Conservation (phyloP, 2,329 filamentous ascomycete genomes). For the Neonectria sp. region DNA sequence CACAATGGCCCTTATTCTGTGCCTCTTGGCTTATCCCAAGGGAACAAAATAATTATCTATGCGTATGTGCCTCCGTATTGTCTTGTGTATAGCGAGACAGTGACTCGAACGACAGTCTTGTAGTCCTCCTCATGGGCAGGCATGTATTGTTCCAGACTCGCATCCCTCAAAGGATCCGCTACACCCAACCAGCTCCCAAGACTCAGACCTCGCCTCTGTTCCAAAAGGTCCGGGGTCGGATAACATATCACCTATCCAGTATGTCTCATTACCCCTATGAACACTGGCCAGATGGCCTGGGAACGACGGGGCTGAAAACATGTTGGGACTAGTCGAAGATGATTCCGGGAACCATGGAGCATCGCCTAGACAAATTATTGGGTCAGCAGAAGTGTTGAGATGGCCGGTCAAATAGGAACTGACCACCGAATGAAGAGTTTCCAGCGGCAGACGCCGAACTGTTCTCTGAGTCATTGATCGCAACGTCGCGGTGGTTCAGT, state of each 20-base stretch:
- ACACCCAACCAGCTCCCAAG: neutral
- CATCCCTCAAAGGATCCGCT: neutral
- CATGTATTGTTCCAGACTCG: neutral
- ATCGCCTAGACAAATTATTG: neutral
- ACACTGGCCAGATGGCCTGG: conserved; percentile 4
- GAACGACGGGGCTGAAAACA: neutral
- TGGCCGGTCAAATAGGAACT: too few relatives aligned
- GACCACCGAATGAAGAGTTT: too few relatives aligned
- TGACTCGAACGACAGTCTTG: neutral
- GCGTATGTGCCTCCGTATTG: neutral
- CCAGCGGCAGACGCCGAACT: neutral
- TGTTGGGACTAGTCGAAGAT: neutral
- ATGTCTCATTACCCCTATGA: neutral
- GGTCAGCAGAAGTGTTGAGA: neutral
- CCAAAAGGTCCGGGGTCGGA: neutral
- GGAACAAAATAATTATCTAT: too few relatives aligned
- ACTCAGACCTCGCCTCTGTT: neutral
- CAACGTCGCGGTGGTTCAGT: neutral
- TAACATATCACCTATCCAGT: neutral
- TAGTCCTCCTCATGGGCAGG: neutral
- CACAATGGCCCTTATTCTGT: neutral
- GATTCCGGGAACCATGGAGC: neutral
- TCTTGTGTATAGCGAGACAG: neutral
- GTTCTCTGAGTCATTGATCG: neutral
- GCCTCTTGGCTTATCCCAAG: neutral